A percentile compares a stretch with the other conserved stretches of the same genome.
Evolutionary conservation across 495 filamentous ascomycete species (phyloP).

Genomic region (Penicillium cosmopolitanum): DNA sequence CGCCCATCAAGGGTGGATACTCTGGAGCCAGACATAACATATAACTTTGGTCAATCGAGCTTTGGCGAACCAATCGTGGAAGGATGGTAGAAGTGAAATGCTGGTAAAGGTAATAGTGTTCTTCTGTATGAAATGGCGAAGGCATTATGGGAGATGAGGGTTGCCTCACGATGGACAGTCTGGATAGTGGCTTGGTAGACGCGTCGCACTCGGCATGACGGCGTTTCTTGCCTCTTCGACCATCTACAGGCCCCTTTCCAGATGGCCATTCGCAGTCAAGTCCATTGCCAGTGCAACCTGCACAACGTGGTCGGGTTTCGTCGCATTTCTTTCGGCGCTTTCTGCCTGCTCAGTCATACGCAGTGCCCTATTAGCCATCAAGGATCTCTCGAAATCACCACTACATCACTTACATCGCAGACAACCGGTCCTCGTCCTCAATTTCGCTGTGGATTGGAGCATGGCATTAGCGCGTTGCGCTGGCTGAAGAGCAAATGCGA

Average conservation of each 20-base stretch:
- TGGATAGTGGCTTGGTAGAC: not conserved
- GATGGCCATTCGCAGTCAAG: constrained; percentile 19
- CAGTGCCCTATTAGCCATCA: not conserved
- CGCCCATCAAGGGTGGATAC: constrained; percentile 21
- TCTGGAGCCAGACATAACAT: constrained; percentile 17
- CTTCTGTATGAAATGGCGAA: constrained; percentile 11
- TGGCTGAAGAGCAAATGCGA: not conserved
- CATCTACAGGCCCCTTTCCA: constrained; percentile 1
- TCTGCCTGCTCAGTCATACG: constrained; percentile 11
- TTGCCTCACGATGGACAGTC: not conserved
- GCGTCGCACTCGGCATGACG: not conserved
- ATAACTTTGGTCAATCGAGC: constrained; percentile 17
- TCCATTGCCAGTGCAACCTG: constrained; percentile 11
- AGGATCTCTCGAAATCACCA: too few species aligned
- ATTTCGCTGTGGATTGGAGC: constrained; percentile 9
- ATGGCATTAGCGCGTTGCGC: constrained; percentile 2
- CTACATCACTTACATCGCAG: constrained; percentile 16
- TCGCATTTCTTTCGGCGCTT: constrained; percentile 25
- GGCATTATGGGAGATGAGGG: constrained; percentile 14
- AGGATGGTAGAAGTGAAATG: constrained; percentile 15
- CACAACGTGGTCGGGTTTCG: constrained; percentile 17
- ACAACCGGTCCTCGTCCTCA: constrained; percentile 18
- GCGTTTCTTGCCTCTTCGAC: constrained; percentile 5
- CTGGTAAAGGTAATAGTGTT: constrained; percentile 17
- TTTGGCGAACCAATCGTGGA: constrained; percentile 16